Percentiles rank a stretch among this genome's conserved stretches.
Evolutionary conservation across 106 monocot genomes (phyloP).

Genomic region (Allium fistulosum): DNA sequence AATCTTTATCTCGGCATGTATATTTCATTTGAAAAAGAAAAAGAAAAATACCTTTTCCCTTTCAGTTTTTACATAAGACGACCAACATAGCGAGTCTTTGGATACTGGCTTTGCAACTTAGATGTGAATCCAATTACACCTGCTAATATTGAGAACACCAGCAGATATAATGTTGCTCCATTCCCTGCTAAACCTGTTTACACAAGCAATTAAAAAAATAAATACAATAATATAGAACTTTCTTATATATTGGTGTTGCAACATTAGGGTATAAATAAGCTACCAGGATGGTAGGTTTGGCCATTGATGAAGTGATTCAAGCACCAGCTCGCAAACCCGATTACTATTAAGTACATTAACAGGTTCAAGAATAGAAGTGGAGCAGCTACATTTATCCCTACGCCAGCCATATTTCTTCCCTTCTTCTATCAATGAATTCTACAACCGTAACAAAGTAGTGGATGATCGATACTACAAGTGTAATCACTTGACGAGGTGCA

Average conservation of each 20-base stretch:
- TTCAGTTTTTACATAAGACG: too few species aligned
- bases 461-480: too few species aligned
- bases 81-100: too few species aligned
- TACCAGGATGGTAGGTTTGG: slow-evolving; percentile 32
- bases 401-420: background rate
- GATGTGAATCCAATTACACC: slow-evolving; percentile 71
- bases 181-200: slow-evolving; percentile 49
- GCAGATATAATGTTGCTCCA: slow-evolving; percentile 82
- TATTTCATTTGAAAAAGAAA: too few species aligned
- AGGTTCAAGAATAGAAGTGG: slow-evolving; percentile 47
- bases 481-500: too few species aligned
- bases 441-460: too few species aligned
- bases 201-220: background rate
- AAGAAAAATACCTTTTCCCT: too few species aligned
- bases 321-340: slow-evolving; percentile 59
- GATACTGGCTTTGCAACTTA: too few species aligned
- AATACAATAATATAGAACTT: too few species aligned
- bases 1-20: too few species aligned
- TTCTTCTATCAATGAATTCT: too few species aligned
- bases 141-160: slow-evolving; percentile 68
- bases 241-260: too few species aligned
- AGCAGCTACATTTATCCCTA: slow-evolving; percentile 26
- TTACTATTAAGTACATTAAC: slow-evolving; percentile 34
- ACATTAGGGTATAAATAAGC: background rate
- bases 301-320: slow-evolving; percentile 65